Percentiles rank a stretch among this genome's conserved stretches.
Conservation (phyloP, 768 basidiomycete species). For the Phylloporus rhodoxanthus region DNA sequence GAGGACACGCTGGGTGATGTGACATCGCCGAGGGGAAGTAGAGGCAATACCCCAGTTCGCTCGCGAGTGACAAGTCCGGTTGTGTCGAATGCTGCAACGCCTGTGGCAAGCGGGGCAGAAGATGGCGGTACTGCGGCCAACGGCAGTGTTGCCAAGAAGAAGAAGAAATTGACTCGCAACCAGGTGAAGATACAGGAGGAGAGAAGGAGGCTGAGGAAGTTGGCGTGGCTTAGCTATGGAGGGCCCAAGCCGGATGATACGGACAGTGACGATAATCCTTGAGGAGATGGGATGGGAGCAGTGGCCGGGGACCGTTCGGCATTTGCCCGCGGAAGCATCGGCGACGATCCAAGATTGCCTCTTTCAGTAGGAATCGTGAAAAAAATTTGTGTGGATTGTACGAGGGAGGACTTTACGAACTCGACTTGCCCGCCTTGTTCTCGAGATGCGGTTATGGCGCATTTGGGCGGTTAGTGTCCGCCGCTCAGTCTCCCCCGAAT, state of each 20-base stretch:
- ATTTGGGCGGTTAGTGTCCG: background rate
- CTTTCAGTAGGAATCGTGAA: constrained; percentile 15
- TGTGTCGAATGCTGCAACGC: constrained; percentile 67
- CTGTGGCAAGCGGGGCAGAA: constrained; percentile 74
- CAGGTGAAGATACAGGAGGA: constrained; percentile 88
- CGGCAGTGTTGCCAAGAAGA: constrained; percentile 50
- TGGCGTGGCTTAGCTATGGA: constrained; percentile 78
- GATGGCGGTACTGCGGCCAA: constrained; percentile 36
- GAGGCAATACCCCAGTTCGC: constrained; percentile 61
- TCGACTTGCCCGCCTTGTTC: constrained; percentile 1
- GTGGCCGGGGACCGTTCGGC: constrained; percentile 21
- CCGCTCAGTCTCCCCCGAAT: constrained; percentile 2
- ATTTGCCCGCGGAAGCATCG: constrained; percentile 13
- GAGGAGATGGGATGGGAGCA: constrained; percentile 1
- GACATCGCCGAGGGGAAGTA: constrained; percentile 66
- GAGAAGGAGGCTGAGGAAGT: constrained; percentile 69
- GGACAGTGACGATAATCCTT: constrained; percentile 49
- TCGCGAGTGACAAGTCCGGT: constrained; percentile 68
- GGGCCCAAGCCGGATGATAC: constrained; percentile 82
- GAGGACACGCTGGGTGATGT: constrained; percentile 77
- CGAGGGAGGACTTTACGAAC: background rate
- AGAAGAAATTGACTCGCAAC: constrained; percentile 89
- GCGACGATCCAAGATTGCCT: constrained; percentile 30
- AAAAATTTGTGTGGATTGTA: constrained; percentile 11
- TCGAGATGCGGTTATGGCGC: constrained; percentile 6